Evolutionary conservation across 345 rosid species (phyloP).

Genomic region (Melaleuca alternifolia): DNA sequence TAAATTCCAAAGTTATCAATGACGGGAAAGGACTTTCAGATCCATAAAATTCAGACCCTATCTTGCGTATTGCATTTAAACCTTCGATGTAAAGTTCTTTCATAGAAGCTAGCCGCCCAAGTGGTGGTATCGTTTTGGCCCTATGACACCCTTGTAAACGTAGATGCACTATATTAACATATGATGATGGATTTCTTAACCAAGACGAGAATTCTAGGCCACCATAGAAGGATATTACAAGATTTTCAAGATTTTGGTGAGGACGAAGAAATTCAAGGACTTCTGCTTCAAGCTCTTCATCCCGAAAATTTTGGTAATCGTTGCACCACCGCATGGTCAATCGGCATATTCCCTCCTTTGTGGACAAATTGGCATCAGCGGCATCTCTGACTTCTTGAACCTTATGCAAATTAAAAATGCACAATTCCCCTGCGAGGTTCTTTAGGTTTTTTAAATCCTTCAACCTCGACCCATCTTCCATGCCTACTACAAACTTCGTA

Average conservation of each 20-base stretch:
- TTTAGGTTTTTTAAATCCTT: not conserved
- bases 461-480: too few species aligned
- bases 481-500: not conserved
- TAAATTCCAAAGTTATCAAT: not conserved
- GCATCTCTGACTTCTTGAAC: not conserved
- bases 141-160: not conserved
- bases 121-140: constrained; percentile 5
- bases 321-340: not conserved
- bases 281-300: too few species aligned
- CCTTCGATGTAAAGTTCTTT: not conserved
- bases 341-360: not conserved
- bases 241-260: not conserved
- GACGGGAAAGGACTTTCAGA: not conserved
- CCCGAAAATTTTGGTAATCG: not conserved
- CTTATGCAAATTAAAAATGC: not conserved
- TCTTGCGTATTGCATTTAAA: not conserved
- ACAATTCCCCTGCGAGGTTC: not conserved
- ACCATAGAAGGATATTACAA: not conserved
- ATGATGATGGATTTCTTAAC: not conserved
- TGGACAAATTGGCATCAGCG: not conserved
- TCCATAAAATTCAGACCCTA: too few species aligned
- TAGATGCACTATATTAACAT: not conserved
- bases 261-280: too few species aligned
- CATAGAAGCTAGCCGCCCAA: constrained; percentile 8
- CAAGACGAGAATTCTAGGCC: not conserved